Percentiles rank a stretch among this genome's conserved stretches.
phyloP scores from a whole-genome alignment of 768 basidiomycete species.

The Mycena galopus region DNA sequence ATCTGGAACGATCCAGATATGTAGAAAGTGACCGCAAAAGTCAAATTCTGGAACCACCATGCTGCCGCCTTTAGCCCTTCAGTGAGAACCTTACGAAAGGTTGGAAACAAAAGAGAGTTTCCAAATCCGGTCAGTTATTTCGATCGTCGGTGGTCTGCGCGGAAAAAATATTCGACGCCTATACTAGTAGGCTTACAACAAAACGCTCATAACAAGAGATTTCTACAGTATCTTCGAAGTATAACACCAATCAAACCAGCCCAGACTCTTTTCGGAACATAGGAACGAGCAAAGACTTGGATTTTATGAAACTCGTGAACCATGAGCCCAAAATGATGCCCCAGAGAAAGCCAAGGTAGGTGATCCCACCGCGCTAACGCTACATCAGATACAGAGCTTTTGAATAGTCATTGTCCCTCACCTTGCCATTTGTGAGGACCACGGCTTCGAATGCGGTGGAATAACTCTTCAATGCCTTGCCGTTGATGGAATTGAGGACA shows the following conservation, averaged over 20 bases:
- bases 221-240: neutral
- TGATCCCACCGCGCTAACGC: conserved; percentile 55
- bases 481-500: conserved; percentile 57
- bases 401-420: conserved; percentile 39
- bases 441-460: conserved; percentile 69
- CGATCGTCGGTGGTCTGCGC: too few relatives aligned
- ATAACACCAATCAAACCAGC: neutral
- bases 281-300: conserved; percentile 47
- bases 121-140: too few relatives aligned
- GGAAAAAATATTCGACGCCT: too few relatives aligned
- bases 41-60: too few relatives aligned
- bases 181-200: too few relatives aligned
- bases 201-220: too few relatives aligned
- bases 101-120: too few relatives aligned
- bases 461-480: conserved; percentile 48
- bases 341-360: conserved; percentile 60
- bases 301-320: conserved; percentile 57
- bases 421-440: conserved; percentile 69
- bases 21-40: too few relatives aligned
- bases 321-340: conserved; percentile 63
- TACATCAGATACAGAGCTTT: conserved; percentile 22
- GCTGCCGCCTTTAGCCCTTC: too few relatives aligned
- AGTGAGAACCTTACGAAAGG: too few relatives aligned
- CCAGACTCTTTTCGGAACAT: conserved; percentile 27
- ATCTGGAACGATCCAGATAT: too few relatives aligned